Evolutionary conservation across 202 grass and related monocot species (phyloP).

Genomic region (Musa balbisiana): DNA sequence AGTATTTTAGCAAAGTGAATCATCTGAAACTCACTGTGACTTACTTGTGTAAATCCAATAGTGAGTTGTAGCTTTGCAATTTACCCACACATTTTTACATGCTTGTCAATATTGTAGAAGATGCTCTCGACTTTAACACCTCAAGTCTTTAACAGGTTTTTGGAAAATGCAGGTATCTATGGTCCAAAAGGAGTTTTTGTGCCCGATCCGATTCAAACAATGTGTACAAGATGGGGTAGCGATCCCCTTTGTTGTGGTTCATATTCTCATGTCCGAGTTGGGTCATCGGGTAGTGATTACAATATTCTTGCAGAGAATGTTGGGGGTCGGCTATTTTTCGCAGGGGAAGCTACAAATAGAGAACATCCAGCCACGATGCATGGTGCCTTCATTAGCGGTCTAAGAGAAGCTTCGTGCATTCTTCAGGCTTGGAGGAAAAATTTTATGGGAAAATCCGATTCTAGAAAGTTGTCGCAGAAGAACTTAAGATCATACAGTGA

Average conservation of each 20-base stretch:
- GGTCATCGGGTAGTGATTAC: slow-evolving; percentile 80
- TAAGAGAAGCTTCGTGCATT: slow-evolving; percentile 77
- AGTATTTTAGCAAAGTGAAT: background rate
- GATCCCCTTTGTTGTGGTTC: slow-evolving; percentile 79
- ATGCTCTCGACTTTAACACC: background rate
- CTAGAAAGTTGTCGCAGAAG: slow-evolving; percentile 44
- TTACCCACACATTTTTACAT: background rate
- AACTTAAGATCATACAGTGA: slow-evolving; percentile 27
- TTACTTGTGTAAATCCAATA: background rate
- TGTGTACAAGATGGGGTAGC: slow-evolving; percentile 85
- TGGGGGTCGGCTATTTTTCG: slow-evolving; percentile 61
- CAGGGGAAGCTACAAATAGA: slow-evolving; percentile 75
- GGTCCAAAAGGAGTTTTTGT: slow-evolving; percentile 65
- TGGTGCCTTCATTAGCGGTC: slow-evolving; percentile 82
- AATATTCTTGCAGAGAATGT: slow-evolving; percentile 71
- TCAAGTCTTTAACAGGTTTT: background rate
- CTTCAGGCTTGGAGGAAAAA: slow-evolving; percentile 32
- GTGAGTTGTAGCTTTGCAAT: background rate
- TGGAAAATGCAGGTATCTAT: slow-evolving; percentile 58
- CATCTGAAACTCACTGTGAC: background rate
- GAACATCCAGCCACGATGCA: slow-evolving; percentile 97
- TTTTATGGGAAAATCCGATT: slow-evolving; percentile 22
- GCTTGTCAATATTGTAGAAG: background rate
- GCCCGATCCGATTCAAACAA: slow-evolving; percentile 77
- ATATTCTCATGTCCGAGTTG: slow-evolving; percentile 88